Evolutionary conservation across 2,329 filamentous ascomycete genomes (phyloP).

Genomic region (Aspergillus sp.): DNA sequence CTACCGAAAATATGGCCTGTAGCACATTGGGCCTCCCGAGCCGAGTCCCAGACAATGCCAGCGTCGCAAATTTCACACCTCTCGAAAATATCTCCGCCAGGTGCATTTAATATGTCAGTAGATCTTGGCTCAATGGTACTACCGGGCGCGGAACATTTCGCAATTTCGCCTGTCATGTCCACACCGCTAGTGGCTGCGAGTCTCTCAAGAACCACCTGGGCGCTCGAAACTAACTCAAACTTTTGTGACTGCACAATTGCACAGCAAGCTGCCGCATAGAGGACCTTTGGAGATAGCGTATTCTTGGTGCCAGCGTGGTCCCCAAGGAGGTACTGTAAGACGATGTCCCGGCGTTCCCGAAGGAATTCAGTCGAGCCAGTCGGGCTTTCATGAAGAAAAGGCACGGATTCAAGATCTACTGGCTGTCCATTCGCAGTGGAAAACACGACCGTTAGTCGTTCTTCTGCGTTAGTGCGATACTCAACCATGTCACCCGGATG

Average conservation of each 20-base stretch:
- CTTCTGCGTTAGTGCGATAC: slow-evolving; percentile 51
- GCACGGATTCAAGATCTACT: background rate
- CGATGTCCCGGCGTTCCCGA: slow-evolving; percentile 21
- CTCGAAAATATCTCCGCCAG: slow-evolving; percentile 40
- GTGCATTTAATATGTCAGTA: slow-evolving; percentile 18
- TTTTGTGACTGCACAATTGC: slow-evolving; percentile 30
- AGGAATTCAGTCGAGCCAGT: slow-evolving; percentile 16
- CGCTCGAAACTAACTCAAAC: slow-evolving; percentile 23
- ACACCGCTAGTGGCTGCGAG: slow-evolving; percentile 27
- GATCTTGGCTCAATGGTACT: slow-evolving; percentile 25
- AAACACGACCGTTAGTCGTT: slow-evolving; percentile 43
- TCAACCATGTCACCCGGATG: slow-evolving; percentile 60
- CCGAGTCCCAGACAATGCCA: slow-evolving; percentile 49
- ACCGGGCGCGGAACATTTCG: slow-evolving; percentile 21
- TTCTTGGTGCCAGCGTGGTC: slow-evolving; percentile 16
- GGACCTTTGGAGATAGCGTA: slow-evolving; percentile 28
- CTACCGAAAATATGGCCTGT: slow-evolving; percentile 54
- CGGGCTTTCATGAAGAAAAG: slow-evolving; percentile 8
- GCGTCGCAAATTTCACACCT: slow-evolving; percentile 54
- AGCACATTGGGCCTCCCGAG: slow-evolving; percentile 48
- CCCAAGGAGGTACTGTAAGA: slow-evolving; percentile 31
- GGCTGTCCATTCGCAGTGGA: slow-evolving; percentile 21
- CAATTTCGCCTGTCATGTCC: slow-evolving; percentile 34
- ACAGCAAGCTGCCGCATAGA: slow-evolving; percentile 39
- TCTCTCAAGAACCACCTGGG: slow-evolving; percentile 26